Base-by-base conservation (phyloP, 352 stramenopile genomes). In the Pythium dissimile region DNA sequence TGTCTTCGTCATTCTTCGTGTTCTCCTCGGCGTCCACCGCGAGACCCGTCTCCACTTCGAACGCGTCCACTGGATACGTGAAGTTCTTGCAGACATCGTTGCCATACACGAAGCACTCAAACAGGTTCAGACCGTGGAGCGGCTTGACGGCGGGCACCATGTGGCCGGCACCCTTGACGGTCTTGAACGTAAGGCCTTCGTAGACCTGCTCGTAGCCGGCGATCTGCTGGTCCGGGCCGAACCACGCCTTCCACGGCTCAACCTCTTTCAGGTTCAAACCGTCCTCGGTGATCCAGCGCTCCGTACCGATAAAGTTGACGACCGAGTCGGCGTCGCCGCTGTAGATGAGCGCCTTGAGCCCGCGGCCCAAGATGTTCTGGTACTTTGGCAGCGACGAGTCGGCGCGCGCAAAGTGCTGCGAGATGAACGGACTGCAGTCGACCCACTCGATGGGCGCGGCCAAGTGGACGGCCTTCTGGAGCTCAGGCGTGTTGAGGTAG, bases 101-200 rank as follows among this genome's bases (percentile, higher is more conserved):
- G 44, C 73, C 76, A 20, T 73, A 74, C 21, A 94, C 65, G 75
- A 90, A 92, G 60, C 77, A 84, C 46, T 92, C 75, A 27, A 92
- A 84, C 32, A 92, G 66, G 56, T 83, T 54, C 16, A 88, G 70
- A n/a, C 72, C 73, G 21, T 85, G 76, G 9, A 84, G 60, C 46
- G 82, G 82, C 51, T 78, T 74, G 28, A 88, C 77, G 15, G 70
- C 73, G 0, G 80, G 77, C 20, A 89, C 90, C 79, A 97, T 93
- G 67, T 97, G 89, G 5, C 92, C 92, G 2, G 86, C 85, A 24
- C 88, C 90, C 43, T 95, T 92, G 64, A 97, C 88, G 1, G 89
- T 98, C 51, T 97, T 77, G 70, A 94, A 97, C 0, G 70, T 82
- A 3, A 97, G 57, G 16, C 77, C 84, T 20, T 95, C 68, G 43